Base-by-base conservation (phyloP, 495 filamentous ascomycete species). In the Xylaria grammica region DNA sequence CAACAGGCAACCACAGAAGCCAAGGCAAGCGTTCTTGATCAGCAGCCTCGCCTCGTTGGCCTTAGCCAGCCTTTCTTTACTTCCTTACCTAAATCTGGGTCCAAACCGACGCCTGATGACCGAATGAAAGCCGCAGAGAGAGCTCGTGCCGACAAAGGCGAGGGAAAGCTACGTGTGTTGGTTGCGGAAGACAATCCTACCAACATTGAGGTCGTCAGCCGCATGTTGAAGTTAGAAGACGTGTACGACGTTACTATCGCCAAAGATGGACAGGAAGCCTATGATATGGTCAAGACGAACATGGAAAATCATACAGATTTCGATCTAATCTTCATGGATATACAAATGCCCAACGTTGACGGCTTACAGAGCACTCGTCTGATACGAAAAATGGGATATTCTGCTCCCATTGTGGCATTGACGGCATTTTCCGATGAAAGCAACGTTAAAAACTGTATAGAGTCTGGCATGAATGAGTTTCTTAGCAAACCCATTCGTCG, bases 171-270 rank as follows among this genome's bases (percentile, higher is more conserved):
- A 27, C 87, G 90, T 30, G 91, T 97, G 5, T 78, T 97, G n/a
- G 93, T 97, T 24, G 93, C 94, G 0, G 93, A 97, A 72, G 93
- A 97, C 78, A 97, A 97, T 71, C 87, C 87, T 32, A 92, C 94
- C n/a, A 97, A 97, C 71, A 91, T 96, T 69, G 92, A 97, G 69
- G 94, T 97, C 17, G 93, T 97, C 56, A 85, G 75, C 65, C 70
- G 82, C 29, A 79, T 86, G 75, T 68, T 86, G 9, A 85, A 86
- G 67, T 68, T 85, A 1, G 84, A 86, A 50, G 82, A 83, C 45
- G 75, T 82, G 38, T 84, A 85, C 74, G 92, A 93, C 67, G 88
- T 93, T 19, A 91, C 87, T 6, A 85, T 93, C 48, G 91, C 91
- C 36, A 90, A 91, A 70, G 91, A 97, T 74, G 94, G 94, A 4